These are phyloP conservation scores for Conringia planisiliqua DNA, from an alignment of 345 rosid genomes.

Conservation along the genomic window DNA sequence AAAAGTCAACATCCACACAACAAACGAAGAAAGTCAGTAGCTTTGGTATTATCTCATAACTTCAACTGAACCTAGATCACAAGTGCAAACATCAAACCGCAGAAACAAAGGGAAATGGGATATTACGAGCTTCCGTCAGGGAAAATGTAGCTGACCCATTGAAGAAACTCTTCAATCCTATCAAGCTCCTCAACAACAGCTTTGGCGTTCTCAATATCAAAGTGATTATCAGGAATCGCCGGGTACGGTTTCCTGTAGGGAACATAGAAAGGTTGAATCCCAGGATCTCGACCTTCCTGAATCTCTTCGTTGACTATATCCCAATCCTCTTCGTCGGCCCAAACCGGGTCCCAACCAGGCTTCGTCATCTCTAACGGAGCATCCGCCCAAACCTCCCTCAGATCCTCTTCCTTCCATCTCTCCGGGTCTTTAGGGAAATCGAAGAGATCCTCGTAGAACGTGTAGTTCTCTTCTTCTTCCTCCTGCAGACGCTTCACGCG, in stretches of 20 bases:
- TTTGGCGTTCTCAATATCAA: constrained; percentile 58
- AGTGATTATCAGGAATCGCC: constrained; percentile 59
- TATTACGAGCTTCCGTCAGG: constrained; percentile 81
- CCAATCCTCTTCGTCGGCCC: constrained; percentile 80
- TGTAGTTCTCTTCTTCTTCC: constrained; percentile 43
- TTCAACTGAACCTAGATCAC: not conserved
- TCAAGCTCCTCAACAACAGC: constrained; percentile 82
- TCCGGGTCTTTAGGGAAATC: constrained; percentile 77
- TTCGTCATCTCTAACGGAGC: constrained; percentile 53
- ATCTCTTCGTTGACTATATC: constrained; percentile 52
- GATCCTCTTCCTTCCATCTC: constrained; percentile 78
- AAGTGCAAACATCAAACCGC: not conserved
- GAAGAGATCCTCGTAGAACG: constrained; percentile 43
- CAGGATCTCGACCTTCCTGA: constrained; percentile 58
- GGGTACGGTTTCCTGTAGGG: constrained; percentile 87
- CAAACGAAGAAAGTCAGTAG: not conserved
- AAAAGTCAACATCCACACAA: constrained; percentile 1
- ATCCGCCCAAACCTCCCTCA: constrained; percentile 82
- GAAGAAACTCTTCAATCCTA: constrained; percentile 87
- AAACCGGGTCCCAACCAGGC: constrained; percentile 94
- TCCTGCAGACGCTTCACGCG: constrained; percentile 40
- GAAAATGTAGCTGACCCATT: constrained; percentile 95
- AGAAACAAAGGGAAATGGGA: not conserved
- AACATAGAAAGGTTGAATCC: constrained; percentile 76
- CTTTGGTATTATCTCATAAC: not conserved